Base-by-base conservation (phyloP, 2,329 filamentous ascomycete genomes). In the Hortaea sp. region DNA sequence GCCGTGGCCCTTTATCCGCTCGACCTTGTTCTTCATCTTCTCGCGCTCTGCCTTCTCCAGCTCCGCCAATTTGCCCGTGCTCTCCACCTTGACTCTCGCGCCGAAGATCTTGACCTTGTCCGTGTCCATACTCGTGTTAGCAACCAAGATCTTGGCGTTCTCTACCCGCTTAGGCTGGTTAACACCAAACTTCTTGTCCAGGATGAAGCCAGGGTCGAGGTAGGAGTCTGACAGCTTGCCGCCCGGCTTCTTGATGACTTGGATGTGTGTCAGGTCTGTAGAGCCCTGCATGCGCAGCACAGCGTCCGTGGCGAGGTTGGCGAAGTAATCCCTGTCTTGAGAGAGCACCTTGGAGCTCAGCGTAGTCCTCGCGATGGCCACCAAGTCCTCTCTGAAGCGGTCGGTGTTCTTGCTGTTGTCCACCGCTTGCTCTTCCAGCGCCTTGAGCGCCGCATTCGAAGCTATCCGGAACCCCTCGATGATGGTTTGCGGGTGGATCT, bases 71-170 rank as follows among this genome's bases (percentile, higher is more conserved):
- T 97, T 95, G 66, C 88, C 88, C 3, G 92, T 98, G 30, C 88
- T 90, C 57, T 87, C 85, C 50, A 98, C 92, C 78, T 97, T 97
- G 61, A 98, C 88, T 49, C 90, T 81, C 11, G 92, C 92, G 53
- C 92, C 92, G 61, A 98, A 98, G 61, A 98, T 97, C 78, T 98
- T 98, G 73, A 98, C 87, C 77, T 98, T 98, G 72, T 98, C 92
- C 32, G 92, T 98, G 69, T 98, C 92, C 92, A 98, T 98, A 9
- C 89, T 85, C 42, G 92, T 98, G 72, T 98, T 98, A 53, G 92
- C 92, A 20, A 98, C 86, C 47, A 98, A 71, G 55, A 98, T 98
- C 75, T 97, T 98, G 56, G 90, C 92, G 67, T 98, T 97, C 68
- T 97, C 90, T 61, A 98, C 75, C 49, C 88, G 78, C 77, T 97